Conservation (phyloP, 2,329 filamentous ascomycete species). For the Penicillium psychrosexuale region DNA sequence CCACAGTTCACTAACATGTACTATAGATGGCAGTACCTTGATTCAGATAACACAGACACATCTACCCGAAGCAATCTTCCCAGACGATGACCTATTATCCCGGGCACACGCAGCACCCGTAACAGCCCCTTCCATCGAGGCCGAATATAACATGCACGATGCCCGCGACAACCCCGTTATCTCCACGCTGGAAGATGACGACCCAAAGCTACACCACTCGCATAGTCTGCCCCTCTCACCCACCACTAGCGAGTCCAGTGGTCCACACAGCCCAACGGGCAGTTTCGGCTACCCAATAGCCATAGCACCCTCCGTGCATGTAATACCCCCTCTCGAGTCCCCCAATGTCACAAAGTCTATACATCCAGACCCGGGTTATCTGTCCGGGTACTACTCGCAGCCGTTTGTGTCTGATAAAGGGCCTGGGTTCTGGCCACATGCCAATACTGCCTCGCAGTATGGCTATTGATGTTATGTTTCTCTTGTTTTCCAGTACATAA, state of each 20-base stretch:
- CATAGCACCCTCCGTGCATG: slow-evolving; percentile 9
- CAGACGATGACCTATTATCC: slow-evolving; percentile 9
- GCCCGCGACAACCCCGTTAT: not conserved
- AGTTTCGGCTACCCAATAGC: slow-evolving; percentile 13
- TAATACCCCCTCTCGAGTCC: slow-evolving; percentile 11
- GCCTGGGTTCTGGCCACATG: slow-evolving; percentile 16
- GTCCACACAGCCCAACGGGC: slow-evolving; percentile 17
- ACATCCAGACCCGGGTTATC: slow-evolving; percentile 9
- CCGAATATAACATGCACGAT: slow-evolving; percentile 4
- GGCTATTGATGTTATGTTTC: slow-evolving; percentile 14
- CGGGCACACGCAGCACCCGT: slow-evolving; percentile 9
- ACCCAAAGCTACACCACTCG: not conserved
- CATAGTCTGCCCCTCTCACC: slow-evolving; percentile 18
- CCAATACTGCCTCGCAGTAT: slow-evolving; percentile 12
- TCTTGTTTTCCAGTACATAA: not conserved
- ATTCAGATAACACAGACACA: slow-evolving; percentile 21
- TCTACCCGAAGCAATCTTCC: slow-evolving; percentile 16
- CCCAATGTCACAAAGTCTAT: slow-evolving; percentile 9
- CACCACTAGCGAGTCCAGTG: slow-evolving; percentile 23
- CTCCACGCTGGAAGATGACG: slow-evolving; percentile 7
- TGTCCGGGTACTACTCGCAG: slow-evolving; percentile 16
- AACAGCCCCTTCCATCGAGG: not conserved
- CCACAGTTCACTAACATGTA: not conserved
- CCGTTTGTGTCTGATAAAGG: slow-evolving; percentile 14
- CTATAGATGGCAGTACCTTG: slow-evolving; percentile 19